Percentiles rank a stretch among this genome's conserved stretches.
phyloP scores from a whole-genome alignment of 176 grass and related monocot genomes.

The Juncus effusus region DNA sequence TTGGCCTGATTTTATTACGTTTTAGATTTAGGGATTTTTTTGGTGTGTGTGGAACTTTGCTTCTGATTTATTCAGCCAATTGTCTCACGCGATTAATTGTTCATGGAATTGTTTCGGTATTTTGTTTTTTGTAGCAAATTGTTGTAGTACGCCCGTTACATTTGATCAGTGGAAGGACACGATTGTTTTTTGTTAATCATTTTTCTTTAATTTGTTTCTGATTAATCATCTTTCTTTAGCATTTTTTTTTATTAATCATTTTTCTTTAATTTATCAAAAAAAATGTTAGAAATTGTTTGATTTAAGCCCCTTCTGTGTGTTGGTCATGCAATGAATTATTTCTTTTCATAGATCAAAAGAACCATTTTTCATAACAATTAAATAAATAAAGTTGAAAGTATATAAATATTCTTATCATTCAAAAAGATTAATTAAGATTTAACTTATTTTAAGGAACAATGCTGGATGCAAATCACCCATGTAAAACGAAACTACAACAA shows the following conservation, averaged over 20 bases:
- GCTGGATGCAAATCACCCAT: too few relatives aligned
- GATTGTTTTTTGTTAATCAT: background rate
- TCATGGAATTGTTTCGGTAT: background rate
- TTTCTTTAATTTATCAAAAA: constrained; percentile 3
- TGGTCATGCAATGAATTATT: too few relatives aligned
- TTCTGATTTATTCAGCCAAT: constrained; percentile 2
- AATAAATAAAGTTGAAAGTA: too few relatives aligned
- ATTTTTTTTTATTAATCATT: background rate
- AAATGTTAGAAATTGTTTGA: background rate
- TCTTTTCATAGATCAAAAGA: too few relatives aligned
- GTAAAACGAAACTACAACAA: too few relatives aligned
- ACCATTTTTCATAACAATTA: too few relatives aligned
- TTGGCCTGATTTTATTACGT: constrained; percentile 37
- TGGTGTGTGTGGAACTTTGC: constrained; percentile 22
- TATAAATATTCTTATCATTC: too few relatives aligned
- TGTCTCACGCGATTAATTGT: constrained; percentile 15
- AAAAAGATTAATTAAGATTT: too few relatives aligned
- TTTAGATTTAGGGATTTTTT: constrained; percentile 22
- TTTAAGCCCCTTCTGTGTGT: too few relatives aligned
- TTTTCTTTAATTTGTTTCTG: background rate
- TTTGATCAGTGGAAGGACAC: constrained; percentile 3
- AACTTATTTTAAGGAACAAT: too few relatives aligned
- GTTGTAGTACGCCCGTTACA: constrained; percentile 4
- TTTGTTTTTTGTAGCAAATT: background rate
- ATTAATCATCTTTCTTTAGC: background rate